Percentiles rank a stretch among this genome's conserved stretches.
phyloP scores from a whole-genome alignment of 2,329 filamentous ascomycete species.

The Ambrosiella cleistominuta region DNA sequence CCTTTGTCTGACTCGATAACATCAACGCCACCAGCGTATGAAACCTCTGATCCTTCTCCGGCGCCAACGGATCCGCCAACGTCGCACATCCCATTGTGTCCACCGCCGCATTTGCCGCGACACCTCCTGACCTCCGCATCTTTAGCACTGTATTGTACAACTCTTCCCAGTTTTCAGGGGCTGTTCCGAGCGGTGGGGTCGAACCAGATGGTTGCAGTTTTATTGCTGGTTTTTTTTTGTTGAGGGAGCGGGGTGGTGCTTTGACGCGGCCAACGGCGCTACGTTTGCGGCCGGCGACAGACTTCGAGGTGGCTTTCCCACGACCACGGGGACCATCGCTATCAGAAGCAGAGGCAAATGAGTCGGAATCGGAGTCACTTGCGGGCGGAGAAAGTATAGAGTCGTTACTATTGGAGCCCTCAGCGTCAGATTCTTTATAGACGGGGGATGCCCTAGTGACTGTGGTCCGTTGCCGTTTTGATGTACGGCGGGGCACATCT shows the following conservation, averaged over 20 bases:
- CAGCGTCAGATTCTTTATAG: not conserved
- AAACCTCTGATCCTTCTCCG: conserved; percentile 46
- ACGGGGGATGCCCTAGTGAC: not conserved
- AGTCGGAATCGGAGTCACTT: not conserved
- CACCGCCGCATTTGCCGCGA: conserved; percentile 60
- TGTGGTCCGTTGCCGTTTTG: not conserved
- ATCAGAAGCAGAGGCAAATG: not conserved
- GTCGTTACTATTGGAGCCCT: not conserved
- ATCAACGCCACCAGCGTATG: conserved; percentile 79
- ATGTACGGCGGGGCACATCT: not conserved
- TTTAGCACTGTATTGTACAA: conserved; percentile 61
- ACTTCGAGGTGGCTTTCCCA: not conserved
- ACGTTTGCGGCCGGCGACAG: not conserved
- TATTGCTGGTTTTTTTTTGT: conserved; percentile 16
- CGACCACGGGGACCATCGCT: not conserved
- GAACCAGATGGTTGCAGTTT: conserved; percentile 13
- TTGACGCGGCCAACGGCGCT: not conserved
- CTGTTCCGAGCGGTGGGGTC: conserved; percentile 18
- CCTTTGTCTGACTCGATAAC: conserved; percentile 85
- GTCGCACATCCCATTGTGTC: conserved; percentile 95
- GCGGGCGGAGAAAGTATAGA: not conserved
- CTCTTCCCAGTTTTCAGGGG: conserved; percentile 67
- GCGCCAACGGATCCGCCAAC: conserved; percentile 38
- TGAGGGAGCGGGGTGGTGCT: not conserved
- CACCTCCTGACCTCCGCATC: conserved; percentile 46